These are phyloP conservation scores for Curvularia hawaiiensis DNA, from an alignment of 2,329 filamentous ascomycete genomes.

Conservation along the genomic window DNA sequence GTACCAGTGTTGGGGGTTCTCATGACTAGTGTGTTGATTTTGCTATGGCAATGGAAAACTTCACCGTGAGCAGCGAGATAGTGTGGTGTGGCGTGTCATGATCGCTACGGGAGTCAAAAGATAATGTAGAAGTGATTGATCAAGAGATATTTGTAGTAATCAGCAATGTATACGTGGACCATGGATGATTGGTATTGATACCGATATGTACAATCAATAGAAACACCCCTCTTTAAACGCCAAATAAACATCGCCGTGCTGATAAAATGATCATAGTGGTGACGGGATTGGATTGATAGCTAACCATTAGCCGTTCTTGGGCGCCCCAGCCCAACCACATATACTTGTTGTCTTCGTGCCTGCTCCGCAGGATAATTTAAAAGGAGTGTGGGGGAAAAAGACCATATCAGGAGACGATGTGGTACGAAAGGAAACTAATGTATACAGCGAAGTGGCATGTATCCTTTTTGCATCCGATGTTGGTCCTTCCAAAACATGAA, in stretches of 20 bases:
- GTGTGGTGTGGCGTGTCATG: too few species aligned
- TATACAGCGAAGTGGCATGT: conserved; percentile 36
- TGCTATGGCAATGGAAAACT: background rate
- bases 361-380: conserved; percentile 17
- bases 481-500: conserved; percentile 12
- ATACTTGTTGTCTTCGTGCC: conserved; percentile 21
- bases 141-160: background rate
- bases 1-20: background rate
- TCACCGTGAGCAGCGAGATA: background rate
- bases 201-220: background rate
- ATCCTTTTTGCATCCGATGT: conserved; percentile 20
- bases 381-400: conserved; percentile 23
- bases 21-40: background rate
- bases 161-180: background rate
- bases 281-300: conserved; percentile 26
- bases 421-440: conserved; percentile 33
- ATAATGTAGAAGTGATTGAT: background rate
- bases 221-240: conserved; percentile 6
- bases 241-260: conserved; percentile 11
- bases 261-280: conserved; percentile 7
- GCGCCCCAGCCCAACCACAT: conserved; percentile 8
- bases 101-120: background rate
- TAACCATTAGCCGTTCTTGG: conserved; percentile 7
- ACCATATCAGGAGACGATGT: conserved; percentile 17
- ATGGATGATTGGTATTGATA: background rate